These are phyloP conservation scores for Tulasnella sp. DNA, from an alignment of 768 basidiomycete species.

Conservation along the genomic window DNA sequence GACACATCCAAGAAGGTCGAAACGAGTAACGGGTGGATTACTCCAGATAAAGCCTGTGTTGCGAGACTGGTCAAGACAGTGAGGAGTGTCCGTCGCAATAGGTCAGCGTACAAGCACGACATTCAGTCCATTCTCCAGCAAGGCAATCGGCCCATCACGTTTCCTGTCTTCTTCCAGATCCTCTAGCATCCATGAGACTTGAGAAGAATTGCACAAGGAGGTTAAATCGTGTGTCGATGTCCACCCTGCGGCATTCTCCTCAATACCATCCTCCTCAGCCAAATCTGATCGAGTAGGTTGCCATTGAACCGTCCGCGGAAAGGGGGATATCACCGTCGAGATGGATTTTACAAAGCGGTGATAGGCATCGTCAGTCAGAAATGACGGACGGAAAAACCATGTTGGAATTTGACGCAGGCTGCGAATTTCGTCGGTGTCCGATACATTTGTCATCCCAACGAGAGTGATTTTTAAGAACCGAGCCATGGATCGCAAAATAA, in stretches of 20 bases:
- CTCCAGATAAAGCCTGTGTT: constrained; percentile 42
- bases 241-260: not conserved
- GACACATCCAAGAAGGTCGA: constrained; percentile 83
- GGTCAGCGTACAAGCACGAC: too few relatives aligned
- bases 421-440: constrained; percentile 17
- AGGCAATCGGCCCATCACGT: too few relatives aligned
- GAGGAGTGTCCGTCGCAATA: not conserved
- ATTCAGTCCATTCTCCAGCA: too few relatives aligned
- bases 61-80: not conserved
- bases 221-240: not conserved
- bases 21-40: constrained; percentile 66
- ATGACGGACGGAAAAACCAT: constrained; percentile 58
- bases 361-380: constrained; percentile 42
- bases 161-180: not conserved
- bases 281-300: not conserved
- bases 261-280: not conserved
- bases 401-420: constrained; percentile 30
- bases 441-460: constrained; percentile 16
- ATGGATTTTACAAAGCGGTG: not conserved
- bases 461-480: constrained; percentile 42
- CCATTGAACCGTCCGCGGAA: not conserved
- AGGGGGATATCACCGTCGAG: not conserved
- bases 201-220: not conserved
- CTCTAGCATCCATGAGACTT: not conserved
- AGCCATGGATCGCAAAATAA: constrained; percentile 61